Base-by-base conservation (phyloP, 2,329 filamentous ascomycete species). In the Xenoacremonium recifei region DNA sequence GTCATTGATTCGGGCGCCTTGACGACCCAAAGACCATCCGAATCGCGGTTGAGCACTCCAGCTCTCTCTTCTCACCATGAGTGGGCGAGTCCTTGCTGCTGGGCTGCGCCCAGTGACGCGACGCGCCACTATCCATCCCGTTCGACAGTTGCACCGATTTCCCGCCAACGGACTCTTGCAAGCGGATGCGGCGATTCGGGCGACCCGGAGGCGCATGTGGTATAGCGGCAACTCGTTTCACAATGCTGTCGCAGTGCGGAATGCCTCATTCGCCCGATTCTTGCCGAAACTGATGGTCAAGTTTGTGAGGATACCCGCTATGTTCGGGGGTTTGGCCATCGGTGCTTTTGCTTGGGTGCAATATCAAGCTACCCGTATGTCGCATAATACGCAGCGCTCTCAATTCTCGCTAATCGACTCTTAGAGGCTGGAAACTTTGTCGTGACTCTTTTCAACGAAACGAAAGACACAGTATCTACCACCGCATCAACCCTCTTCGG, bases 201-300 rank as follows among this genome's bases (percentile, higher is more conserved):
- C 77, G 61, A 72, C 80, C 59, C 70, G 79, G 63, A 73, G 77
- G 41, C 79, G 84, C 48, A 76, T 84, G 64, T 93, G 87, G 85
- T 84, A 88, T n/a, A 74, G 84, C 11, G 87, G 86, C 37, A 93
- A 89, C 59, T 79, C 84, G 17, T 89, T 96, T 54, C 91, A 96
- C 67, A 95, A 96, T 72, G 77, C 79, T 27, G 81, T 85, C 35
- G 71, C 73, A 35, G 73, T 76, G 9, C 76, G 82, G 42, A 85
- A 84, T 62, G 80, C 75, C 18, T 85, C 81, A 6, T 85, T 84
- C 55, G 77, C 68, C 32, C 73, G 82, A 36, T 73, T 84, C 46
- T 71, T 99, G 21, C 95, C 95, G 2, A 92, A 89, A 63, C 76
- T 99, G 37, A 83, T 93, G n/a, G 69, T 93, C 60, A 99, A 96